Conservation (phyloP, 352 stramenopile genomes). For the Phytophthora cryptogea region DNA sequence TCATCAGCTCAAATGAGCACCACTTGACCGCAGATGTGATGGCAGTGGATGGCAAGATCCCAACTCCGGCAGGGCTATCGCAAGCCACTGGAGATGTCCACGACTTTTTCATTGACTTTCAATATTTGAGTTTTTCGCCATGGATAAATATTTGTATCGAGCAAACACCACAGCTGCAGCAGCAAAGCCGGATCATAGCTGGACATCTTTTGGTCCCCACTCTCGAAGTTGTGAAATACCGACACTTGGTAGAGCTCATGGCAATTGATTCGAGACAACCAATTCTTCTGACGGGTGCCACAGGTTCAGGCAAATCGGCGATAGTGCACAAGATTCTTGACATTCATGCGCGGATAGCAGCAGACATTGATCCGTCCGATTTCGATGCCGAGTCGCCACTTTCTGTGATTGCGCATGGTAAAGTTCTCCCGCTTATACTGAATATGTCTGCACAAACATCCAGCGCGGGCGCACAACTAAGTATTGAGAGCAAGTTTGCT, state of each 20-base stretch:
- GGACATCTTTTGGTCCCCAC: conserved; percentile 64
- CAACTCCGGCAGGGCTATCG: conserved; percentile 39
- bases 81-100: conserved; percentile 63
- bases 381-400: conserved; percentile 15
- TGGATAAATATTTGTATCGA: conserved; percentile 38
- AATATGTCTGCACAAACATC: conserved; percentile 91
- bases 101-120: conserved; percentile 73
- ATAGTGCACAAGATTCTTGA: conserved; percentile 78
- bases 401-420: conserved; percentile 25
- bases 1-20: conserved; percentile 50
- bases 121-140: conserved; percentile 62
- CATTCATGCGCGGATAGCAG: conserved; percentile 27
- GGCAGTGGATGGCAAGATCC: conserved; percentile 56
- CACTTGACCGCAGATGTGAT: conserved; percentile 59
- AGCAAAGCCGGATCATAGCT: conserved; percentile 18
- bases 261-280: conserved; percentile 63
- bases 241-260: conserved; percentile 59
- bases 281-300: conserved; percentile 89
- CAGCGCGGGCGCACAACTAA: conserved; percentile 77
- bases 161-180: conserved; percentile 18
- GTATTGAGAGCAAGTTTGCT: conserved; percentile 89
- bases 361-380: conserved; percentile 23
- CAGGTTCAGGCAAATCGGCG: conserved; percentile 89
- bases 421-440: conserved; percentile 57
- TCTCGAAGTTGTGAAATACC: conserved; percentile 66